A percentile compares a stretch with the other conserved stretches of the same genome.
Conservation (phyloP, 495 filamentous ascomycete genomes). For the Penicillium canariense region DNA sequence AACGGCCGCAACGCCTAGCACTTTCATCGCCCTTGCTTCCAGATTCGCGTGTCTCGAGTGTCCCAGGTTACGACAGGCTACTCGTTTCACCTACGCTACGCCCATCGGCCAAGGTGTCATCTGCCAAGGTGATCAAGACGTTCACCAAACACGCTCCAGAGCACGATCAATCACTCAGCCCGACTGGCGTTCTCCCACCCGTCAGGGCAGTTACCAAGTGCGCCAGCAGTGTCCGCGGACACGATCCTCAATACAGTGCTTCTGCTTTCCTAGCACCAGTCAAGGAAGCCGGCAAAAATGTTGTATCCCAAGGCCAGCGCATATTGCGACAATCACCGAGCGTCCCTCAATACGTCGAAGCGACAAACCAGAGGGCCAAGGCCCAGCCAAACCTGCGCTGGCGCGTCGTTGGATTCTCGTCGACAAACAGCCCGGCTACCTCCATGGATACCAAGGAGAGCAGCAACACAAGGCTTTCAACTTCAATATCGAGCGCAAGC, state of each 20-base stretch:
- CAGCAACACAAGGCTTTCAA: background rate
- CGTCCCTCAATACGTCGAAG: background rate
- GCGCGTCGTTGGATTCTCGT: constrained; percentile 3
- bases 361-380: background rate
- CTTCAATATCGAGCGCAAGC: background rate
- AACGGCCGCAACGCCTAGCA: constrained; percentile 6
- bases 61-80: constrained; percentile 16
- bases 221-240: constrained; percentile 3
- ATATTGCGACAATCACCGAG: background rate
- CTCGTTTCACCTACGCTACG: constrained; percentile 1
- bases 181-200: constrained; percentile 1
- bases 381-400: background rate
- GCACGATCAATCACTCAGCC: constrained; percentile 6
- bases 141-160: constrained; percentile 5
- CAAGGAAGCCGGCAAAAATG: background rate
- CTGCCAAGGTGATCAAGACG: constrained; percentile 3
- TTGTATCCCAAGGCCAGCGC: background rate
- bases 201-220: background rate
- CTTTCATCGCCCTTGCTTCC: constrained; percentile 8
- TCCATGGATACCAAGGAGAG: background rate
- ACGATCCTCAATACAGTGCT: background rate
- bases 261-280: background rate
- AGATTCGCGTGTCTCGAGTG: constrained; percentile 6
- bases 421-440: background rate
- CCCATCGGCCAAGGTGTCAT: constrained; percentile 1